These are phyloP conservation scores for Nothophoma quercina DNA, from an alignment of 2,329 filamentous ascomycete species.

Conservation along the genomic window DNA sequence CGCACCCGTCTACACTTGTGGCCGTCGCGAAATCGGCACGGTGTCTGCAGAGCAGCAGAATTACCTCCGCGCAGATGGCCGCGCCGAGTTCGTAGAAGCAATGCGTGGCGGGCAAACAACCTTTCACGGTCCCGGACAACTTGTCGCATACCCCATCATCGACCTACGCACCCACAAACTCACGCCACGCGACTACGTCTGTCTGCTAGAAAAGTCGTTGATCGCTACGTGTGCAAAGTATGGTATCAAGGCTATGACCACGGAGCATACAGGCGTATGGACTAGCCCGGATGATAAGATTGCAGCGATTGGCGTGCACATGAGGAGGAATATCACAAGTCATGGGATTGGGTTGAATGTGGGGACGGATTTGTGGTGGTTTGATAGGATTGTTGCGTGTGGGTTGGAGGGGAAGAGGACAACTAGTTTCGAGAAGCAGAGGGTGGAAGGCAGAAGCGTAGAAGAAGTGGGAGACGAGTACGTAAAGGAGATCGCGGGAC, in stretches of 20 bases:
- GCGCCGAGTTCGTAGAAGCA: slow-evolving; percentile 72
- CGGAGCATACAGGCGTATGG: slow-evolving; percentile 88
- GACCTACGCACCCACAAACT: slow-evolving; percentile 75
- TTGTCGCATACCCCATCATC: slow-evolving; percentile 91
- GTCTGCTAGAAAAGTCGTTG: slow-evolving; percentile 78
- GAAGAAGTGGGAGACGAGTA: slow-evolving; percentile 51
- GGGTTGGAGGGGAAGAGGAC: slow-evolving; percentile 80
- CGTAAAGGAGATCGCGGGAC: slow-evolving; percentile 50
- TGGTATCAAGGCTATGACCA: slow-evolving; percentile 68
- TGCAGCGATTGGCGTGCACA: slow-evolving; percentile 89
- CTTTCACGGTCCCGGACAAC: slow-evolving; percentile 92
- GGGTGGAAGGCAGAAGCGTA: slow-evolving; percentile 46
- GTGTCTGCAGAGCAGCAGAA: slow-evolving; percentile 58
- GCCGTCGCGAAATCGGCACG: slow-evolving; percentile 73
- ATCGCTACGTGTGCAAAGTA: slow-evolving; percentile 69
- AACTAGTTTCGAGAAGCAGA: slow-evolving; percentile 73
- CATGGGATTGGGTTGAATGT: slow-evolving; percentile 86
- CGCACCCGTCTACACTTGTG: slow-evolving; percentile 85
- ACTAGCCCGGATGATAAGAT: slow-evolving; percentile 68
- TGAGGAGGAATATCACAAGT: slow-evolving; percentile 81
- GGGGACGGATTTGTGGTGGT: slow-evolving; percentile 69
- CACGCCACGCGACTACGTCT: slow-evolving; percentile 78
- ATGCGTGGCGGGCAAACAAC: slow-evolving; percentile 90
- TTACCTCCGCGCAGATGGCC: slow-evolving; percentile 49
- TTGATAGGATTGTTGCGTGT: slow-evolving; percentile 84